Base-by-base conservation (phyloP, 106 monocot species). In the Allium sativum region DNA sequence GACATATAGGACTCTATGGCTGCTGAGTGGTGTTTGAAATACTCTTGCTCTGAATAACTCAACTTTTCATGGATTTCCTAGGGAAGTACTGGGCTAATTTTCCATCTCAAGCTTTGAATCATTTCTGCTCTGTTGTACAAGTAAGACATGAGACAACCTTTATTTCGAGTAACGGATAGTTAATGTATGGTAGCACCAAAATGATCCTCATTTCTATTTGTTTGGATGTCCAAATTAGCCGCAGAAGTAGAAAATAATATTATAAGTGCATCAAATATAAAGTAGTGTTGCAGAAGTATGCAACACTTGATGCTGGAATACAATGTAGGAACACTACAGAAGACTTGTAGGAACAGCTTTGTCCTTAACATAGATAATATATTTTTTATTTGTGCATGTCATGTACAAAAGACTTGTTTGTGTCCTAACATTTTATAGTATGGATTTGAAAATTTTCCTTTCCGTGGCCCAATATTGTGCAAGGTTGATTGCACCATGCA, bases 121-220 rank as follows among this genome's bases (percentile, higher is more conserved):
- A 84, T 67, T 84, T 87, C 95, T 42, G 95, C 87, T 66, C 90
- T 3, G 10, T 18, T 61, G n/a, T 87, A 90, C 95, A 90, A 75
- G 78, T 90, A 96, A 21, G 87, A 81, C 95, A 87, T 96, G 68
- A 90, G 90, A 48, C 90, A 87, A 18, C 90, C 84, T 66, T 96
- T 96, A 63, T 96, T 90, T 53, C 87, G 87, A 40, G 72, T 53
- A 52, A 96, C 69, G 61, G 95, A 90, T 58, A 90, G 83, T 63
- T 90, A 87, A 43, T 90, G 95, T 53, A 90, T 77, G 22, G 82
- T 86, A 51, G 95, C 90, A 53, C 95, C 90, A 71, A 77, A 96
- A 65, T 90, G 79, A 61, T 96, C 95, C 52, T 84, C 84, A 55
- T 96, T 90, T 87, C 84, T 87, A 52, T 86, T 78, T 22, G 82